phyloP scores from a whole-genome alignment of 257 asterid species.

The Eustoma russellianum region DNA sequence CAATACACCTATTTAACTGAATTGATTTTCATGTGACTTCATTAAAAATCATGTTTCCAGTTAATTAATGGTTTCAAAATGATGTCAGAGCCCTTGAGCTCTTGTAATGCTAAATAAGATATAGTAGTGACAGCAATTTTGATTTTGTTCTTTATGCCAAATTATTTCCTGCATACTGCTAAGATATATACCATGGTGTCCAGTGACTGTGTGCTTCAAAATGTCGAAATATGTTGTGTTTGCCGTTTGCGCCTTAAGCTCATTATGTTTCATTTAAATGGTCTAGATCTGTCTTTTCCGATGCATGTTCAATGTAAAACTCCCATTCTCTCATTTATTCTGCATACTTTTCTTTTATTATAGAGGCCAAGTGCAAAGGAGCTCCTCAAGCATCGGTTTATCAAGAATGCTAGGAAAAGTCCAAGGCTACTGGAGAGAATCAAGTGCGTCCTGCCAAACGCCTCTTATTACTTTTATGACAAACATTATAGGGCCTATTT shows the following conservation, averaged over 20 bases:
- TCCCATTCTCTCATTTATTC: background rate
- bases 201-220: background rate
- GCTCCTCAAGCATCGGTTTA: constrained; percentile 84
- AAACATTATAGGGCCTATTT: background rate
- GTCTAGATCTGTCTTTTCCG: background rate
- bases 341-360: constrained; percentile 10
- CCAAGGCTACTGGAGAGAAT: constrained; percentile 92
- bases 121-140: no score
- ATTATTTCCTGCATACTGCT: no score
- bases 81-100: no score
- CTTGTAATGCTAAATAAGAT: no score
- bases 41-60: no score
- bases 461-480: background rate
- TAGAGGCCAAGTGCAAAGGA: constrained; percentile 98
- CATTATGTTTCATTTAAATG: background rate
- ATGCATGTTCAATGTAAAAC: background rate
- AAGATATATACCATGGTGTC: no score
- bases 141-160: no score
- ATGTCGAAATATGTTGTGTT: background rate
- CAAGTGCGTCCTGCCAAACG: constrained; percentile 35
- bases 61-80: no score
- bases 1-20: no score
- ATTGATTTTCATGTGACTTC: no score
- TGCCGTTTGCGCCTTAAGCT: background rate
- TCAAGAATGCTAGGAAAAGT: constrained; percentile 83